Conservation (phyloP, 2,329 filamentous ascomycete species). For the Beauveria brongniartii region DNA sequence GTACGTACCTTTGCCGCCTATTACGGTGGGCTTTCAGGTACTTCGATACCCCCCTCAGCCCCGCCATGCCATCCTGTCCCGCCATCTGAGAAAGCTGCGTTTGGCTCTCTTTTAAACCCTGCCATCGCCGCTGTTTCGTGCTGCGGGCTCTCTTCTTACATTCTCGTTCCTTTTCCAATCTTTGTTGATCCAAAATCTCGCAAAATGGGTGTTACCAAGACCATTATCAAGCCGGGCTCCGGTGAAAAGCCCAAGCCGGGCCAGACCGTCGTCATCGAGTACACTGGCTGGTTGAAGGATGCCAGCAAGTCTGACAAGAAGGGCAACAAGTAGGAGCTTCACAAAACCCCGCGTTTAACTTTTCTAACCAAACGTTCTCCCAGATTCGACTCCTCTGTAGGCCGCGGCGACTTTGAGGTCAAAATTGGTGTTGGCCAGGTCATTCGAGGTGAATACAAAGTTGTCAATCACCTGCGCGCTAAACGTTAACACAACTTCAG, state of each 20-base stretch:
- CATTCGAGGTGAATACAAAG: conserved; percentile 62
- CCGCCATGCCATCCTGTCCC: conserved; percentile 12
- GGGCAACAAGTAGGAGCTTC: conserved; percentile 58
- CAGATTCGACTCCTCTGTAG: conserved; percentile 85
- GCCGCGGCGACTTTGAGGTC: conserved; percentile 67
- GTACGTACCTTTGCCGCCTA: conserved; percentile 1
- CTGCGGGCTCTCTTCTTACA: background rate
- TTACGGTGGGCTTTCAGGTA: background rate
- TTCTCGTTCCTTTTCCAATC: background rate
- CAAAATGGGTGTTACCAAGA: conserved; percentile 69
- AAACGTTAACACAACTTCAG: conserved; percentile 32
- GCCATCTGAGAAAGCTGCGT: conserved; percentile 5
- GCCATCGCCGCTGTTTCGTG: conserved; percentile 9
- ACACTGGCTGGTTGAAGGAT: conserved; percentile 82
- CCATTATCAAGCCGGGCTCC: conserved; percentile 52
- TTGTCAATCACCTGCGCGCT: background rate
- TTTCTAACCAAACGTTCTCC: background rate
- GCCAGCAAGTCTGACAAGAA: conserved; percentile 49
- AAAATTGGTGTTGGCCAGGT: conserved; percentile 75
- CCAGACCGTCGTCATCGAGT: conserved; percentile 78
- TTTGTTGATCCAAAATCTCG: conserved; percentile 10
- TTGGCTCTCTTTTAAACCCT: conserved; percentile 11
- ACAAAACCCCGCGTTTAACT: conserved; percentile 4
- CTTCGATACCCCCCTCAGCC: conserved; percentile 8
- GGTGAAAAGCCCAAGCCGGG: conserved; percentile 53